These are phyloP conservation scores for Cercis canadensis DNA, from an alignment of 306 rosid genomes.

Conservation along the genomic window DNA sequence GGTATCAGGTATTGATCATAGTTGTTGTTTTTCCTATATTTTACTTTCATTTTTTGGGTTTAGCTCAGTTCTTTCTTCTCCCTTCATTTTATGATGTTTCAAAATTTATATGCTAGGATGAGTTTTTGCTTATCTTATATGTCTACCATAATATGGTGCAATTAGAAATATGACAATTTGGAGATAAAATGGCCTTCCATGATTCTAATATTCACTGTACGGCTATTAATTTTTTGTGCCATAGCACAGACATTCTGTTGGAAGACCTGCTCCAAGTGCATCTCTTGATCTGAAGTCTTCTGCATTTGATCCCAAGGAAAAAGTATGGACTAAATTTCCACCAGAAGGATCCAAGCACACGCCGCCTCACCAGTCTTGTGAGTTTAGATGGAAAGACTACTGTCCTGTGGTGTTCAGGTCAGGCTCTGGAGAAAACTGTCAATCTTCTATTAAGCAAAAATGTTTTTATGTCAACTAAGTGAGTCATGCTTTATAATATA, in stretches of 20 bases:
- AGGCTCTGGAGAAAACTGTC: conserved; percentile 32
- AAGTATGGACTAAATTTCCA: conserved; percentile 94
- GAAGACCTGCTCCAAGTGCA: conserved; percentile 93
- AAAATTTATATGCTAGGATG: conserved; percentile 13
- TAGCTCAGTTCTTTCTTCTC: background rate
- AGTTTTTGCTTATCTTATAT: conserved; percentile 25
- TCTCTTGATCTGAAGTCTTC: conserved; percentile 86
- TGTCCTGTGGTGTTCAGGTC: conserved; percentile 97
- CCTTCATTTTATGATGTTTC: background rate
- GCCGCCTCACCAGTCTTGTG: conserved; percentile 89
- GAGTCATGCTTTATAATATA: conserved; percentile 21
- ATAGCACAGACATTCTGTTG: conserved; percentile 95
- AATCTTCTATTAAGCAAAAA: conserved; percentile 8
- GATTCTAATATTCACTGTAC: conserved; percentile 40
- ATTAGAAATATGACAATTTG: conserved; percentile 26
- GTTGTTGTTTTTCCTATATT: conserved; percentile 23
- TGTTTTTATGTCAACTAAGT: background rate
- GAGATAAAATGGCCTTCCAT: conserved; percentile 10
- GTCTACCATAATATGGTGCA: conserved; percentile 14
- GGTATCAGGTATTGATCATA: conserved; percentile 87
- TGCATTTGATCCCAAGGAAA: conserved; percentile 93
- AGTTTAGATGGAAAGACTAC: conserved; percentile 96
- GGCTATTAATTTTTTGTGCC: conserved; percentile 60
- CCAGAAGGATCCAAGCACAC: conserved; percentile 96
- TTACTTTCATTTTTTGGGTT: conserved; percentile 9